These are phyloP conservation scores for Xylaria curta DNA, from an alignment of 495 filamentous ascomycete genomes.

Conservation along the genomic window DNA sequence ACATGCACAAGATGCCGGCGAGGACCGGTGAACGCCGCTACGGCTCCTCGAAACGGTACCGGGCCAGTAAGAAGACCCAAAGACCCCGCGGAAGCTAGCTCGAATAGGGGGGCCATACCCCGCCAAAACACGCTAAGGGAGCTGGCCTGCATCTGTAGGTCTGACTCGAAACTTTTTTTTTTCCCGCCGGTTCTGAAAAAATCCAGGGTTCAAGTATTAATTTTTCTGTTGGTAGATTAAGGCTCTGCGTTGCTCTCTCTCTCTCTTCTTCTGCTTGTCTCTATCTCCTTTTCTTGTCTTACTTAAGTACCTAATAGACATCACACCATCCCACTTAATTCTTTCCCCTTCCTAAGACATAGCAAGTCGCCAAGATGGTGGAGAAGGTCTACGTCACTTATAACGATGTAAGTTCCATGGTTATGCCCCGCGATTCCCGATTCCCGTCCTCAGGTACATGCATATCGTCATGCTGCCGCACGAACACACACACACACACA, in stretches of 20 bases:
- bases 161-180: conserved; percentile 23
- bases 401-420: conserved; percentile 73
- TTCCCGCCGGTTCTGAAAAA: neutral
- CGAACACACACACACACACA: conserved; percentile 34
- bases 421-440: conserved; percentile 23
- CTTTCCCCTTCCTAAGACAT: neutral
- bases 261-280: neutral
- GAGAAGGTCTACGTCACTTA: conserved; percentile 95
- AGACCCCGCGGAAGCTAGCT: neutral
- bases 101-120: conserved; percentile 4
- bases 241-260: too few relatives aligned
- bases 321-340: neutral
- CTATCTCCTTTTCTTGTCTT: neutral
- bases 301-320: neutral
- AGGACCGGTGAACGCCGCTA: conserved; percentile 10
- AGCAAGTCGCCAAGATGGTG: conserved; percentile 63
- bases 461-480: conserved; percentile 11
- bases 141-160: conserved; percentile 2
- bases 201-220: conserved; percentile 22
- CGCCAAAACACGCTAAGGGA: conserved; percentile 8
- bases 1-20: neutral
- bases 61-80: neutral
- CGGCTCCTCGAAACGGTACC: conserved; percentile 1
- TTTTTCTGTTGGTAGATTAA: neutral
- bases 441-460: conserved; percentile 15